Evolutionary conservation across 805 yeast genomes (phyloP), one percentile per base, ranked within the genome.

Genomic region (Lipomyces oligophaga): DNA sequence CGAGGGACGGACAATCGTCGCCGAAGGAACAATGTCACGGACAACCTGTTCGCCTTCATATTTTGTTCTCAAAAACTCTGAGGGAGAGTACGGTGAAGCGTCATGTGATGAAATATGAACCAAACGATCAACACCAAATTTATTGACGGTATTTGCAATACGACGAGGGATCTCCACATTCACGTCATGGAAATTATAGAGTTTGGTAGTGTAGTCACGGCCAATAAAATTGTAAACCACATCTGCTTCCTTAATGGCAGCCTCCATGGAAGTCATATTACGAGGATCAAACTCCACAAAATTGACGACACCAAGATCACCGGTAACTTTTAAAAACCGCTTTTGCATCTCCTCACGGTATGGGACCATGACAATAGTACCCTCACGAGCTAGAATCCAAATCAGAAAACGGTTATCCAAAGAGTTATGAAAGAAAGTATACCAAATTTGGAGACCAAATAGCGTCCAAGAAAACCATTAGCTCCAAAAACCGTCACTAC

Each of bases 401-500:
- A 30, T 25, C 28, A 30, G 36, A 24, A 39, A 35, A 6, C 16
- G 10, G 19, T 21, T 15, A 11, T 20, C 33, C n/a, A 10, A 15
- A 31, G 4, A 25, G 20, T 3, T 8, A 8, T 24, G 24, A 25
- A 16, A 11, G 18, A n/a, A n/a, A 5, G 19, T 21, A 20, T n/a
- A 46, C 52, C 56, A 58, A 86, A 71, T 61, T 81, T 82, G 28
- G 89, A 70, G 16, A 78, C 75, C 52, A 86, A 66, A 56, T 82
- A 76, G 39, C 86, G 77, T 38, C 95, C 95, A 49, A 86, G 68
- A 64, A 82, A 80, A 1, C 95, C 95, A 38, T 81, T 70, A 30
- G 82, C 85, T 7, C 95, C 95, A 62, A 86, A 86, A 2, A 86
- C 93, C 1, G 95, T 84, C 19, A 89, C 95, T 3, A 89, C 84